Conservation (phyloP, 306 rosid genomes). For the Hylodesmum podocarpum region DNA sequence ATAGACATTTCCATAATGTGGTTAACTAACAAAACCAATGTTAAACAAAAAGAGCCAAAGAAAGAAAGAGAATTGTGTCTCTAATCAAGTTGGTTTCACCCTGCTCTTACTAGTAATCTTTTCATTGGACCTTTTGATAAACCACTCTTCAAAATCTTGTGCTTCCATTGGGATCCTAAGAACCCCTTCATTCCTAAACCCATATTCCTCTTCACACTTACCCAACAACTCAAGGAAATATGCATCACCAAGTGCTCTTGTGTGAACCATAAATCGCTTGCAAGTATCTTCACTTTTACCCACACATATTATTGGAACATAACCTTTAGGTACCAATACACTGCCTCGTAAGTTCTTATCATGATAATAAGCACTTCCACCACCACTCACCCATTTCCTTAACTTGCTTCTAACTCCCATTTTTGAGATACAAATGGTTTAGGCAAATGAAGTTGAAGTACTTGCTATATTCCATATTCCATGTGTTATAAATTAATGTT, state of each 20-base stretch:
- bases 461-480: not conserved
- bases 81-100: conserved; percentile 28
- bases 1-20: not conserved
- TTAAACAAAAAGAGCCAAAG: too few species aligned
- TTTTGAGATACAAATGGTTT: not conserved
- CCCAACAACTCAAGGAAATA: conserved; percentile 44
- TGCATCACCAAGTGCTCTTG: conserved; percentile 30
- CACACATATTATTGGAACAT: conserved; percentile 59
- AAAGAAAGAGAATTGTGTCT: too few species aligned
- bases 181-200: conserved; percentile 50
- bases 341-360: too few species aligned
- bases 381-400: conserved; percentile 24
- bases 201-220: conserved; percentile 47
- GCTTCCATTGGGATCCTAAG: conserved; percentile 54
- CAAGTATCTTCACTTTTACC: conserved; percentile 38
- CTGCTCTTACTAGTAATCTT: conserved; percentile 20
- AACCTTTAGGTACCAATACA: conserved; percentile 36
- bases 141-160: conserved; percentile 51
- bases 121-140: conserved; percentile 35
- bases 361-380: not conserved
- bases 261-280: conserved; percentile 43
- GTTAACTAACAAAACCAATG: not conserved
- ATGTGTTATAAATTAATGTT: not conserved
- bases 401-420: conserved; percentile 52
- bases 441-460: not conserved